Evolutionary conservation across 345 rosid genomes (phyloP).

Genomic region (Trapa incisa): DNA sequence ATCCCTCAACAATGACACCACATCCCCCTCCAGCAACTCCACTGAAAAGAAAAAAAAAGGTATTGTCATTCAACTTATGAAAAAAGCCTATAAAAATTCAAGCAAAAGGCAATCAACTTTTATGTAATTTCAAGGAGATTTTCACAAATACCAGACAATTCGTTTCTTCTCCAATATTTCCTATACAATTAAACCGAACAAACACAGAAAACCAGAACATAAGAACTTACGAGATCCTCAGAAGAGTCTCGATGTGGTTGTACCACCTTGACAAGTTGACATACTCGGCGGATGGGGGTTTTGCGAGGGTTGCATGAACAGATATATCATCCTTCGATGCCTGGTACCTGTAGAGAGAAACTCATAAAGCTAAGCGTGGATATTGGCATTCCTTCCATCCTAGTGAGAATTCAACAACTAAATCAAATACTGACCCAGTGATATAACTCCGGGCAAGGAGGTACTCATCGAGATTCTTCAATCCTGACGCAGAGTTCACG

Average conservation of each 20-base stretch:
- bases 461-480: constrained; percentile 73
- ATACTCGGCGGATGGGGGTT: constrained; percentile 46
- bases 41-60: constrained; percentile 19
- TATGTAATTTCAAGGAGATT: not conserved
- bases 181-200: too few relatives aligned
- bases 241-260: constrained; percentile 68
- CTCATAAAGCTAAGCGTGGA: not conserved
- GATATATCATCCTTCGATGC: constrained; percentile 88
- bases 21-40: constrained; percentile 74
- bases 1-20: constrained; percentile 62
- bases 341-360: constrained; percentile 38
- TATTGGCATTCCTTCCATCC: not conserved
- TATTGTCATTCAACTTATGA: too few relatives aligned
- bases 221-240: constrained; percentile 80
- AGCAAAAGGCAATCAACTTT: not conserved
- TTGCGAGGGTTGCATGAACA: constrained; percentile 42
- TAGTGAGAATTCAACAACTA: not conserved
- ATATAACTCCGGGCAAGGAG: constrained; percentile 82
- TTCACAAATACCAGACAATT: too few relatives aligned
- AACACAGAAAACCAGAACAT: not conserved
- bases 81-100: not conserved
- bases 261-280: constrained; percentile 76
- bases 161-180: too few relatives aligned
- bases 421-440: constrained; percentile 39
- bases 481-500: constrained; percentile 44